phyloP scores from a whole-genome alignment of 805 yeast species.

The Candida berthetii region DNA sequence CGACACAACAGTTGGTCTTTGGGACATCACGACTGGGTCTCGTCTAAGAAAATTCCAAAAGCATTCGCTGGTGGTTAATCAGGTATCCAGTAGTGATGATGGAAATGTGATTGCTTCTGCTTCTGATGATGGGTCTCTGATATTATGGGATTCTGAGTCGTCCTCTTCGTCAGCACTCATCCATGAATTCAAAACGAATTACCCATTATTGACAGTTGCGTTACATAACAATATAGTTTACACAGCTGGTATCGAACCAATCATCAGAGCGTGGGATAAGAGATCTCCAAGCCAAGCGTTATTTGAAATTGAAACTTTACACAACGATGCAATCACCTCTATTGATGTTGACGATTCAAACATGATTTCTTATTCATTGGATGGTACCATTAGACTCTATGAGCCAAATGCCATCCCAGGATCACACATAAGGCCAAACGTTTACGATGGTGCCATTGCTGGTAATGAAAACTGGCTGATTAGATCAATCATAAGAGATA shows the following conservation, averaged over 20 bases:
- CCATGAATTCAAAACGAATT: slow-evolving; percentile 35
- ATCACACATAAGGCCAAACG: slow-evolving; percentile 35
- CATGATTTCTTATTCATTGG: slow-evolving; percentile 45
- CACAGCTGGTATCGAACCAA: slow-evolving; percentile 65
- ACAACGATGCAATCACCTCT: slow-evolving; percentile 51
- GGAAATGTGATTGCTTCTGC: slow-evolving; percentile 39
- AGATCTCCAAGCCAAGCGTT: slow-evolving; percentile 33
- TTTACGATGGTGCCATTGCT: slow-evolving; percentile 53
- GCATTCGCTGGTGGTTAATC: slow-evolving; percentile 50
- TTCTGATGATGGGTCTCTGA: slow-evolving; percentile 58
- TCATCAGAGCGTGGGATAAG: slow-evolving; percentile 52
- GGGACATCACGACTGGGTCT: slow-evolving; percentile 55
- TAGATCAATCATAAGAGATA: slow-evolving; percentile 36
- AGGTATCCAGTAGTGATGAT: slow-evolving; percentile 35
- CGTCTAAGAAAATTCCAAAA: slow-evolving; percentile 48
- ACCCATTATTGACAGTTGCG: slow-evolving; percentile 54
- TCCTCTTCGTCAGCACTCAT: slow-evolving; percentile 38
- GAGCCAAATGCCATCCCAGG: slow-evolving; percentile 35
- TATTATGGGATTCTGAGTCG: slow-evolving; percentile 62
- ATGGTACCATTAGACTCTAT: slow-evolving; percentile 50
- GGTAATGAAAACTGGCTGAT: slow-evolving; percentile 46
- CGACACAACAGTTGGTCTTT: slow-evolving; percentile 52
- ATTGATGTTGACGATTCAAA: slow-evolving; percentile 41
- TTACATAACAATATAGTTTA: slow-evolving; percentile 38
- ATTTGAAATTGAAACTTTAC: slow-evolving; percentile 39